Conservation (phyloP, 1,284 basidiomycete genomes). For the Moesziomyces antarcticus region DNA sequence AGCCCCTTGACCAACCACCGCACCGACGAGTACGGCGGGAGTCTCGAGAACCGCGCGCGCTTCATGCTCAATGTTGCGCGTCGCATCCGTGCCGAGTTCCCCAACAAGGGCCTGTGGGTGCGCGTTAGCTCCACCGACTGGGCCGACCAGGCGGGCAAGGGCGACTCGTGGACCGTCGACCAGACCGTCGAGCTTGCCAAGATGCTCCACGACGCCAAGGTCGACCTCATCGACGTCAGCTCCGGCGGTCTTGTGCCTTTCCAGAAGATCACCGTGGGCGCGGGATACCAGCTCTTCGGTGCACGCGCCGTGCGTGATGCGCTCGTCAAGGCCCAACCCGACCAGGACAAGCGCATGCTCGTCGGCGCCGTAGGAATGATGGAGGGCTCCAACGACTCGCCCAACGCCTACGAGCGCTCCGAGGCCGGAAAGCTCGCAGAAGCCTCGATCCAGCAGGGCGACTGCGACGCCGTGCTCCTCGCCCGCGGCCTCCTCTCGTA, state of each 20-base stretch:
- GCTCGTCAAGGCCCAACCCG: conserved; percentile 20
- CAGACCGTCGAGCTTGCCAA: conserved; percentile 53
- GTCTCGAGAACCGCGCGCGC: conserved; percentile 56
- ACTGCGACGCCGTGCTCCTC: conserved; percentile 53
- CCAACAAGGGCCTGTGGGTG: conserved; percentile 63
- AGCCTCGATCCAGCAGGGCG: conserved; percentile 40
- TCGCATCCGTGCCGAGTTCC: conserved; percentile 56
- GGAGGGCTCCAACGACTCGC: conserved; percentile 40
- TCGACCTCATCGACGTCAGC: conserved; percentile 63
- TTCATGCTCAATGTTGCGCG: conserved; percentile 49
- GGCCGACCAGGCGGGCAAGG: conserved; percentile 46
- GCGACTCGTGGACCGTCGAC: conserved; percentile 56
- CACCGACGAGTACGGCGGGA: conserved; percentile 66
- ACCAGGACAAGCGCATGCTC: conserved; percentile 37
- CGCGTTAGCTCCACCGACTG: conserved; percentile 62
- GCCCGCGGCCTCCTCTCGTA: conserved; percentile 56
- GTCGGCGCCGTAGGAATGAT: conserved; percentile 62
- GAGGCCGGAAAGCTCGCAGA: conserved; percentile 58
- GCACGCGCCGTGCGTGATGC: conserved; percentile 47
- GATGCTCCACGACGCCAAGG: conserved; percentile 51
- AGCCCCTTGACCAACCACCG: conserved; percentile 62
- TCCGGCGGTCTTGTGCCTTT: conserved; percentile 56
- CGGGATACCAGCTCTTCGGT: conserved; percentile 61
- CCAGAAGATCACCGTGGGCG: conserved; percentile 49
- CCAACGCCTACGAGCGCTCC: conserved; percentile 29